phyloP scores from a whole-genome alignment of 2,329 filamentous ascomycete genomes.

The Alternaria triticina region DNA sequence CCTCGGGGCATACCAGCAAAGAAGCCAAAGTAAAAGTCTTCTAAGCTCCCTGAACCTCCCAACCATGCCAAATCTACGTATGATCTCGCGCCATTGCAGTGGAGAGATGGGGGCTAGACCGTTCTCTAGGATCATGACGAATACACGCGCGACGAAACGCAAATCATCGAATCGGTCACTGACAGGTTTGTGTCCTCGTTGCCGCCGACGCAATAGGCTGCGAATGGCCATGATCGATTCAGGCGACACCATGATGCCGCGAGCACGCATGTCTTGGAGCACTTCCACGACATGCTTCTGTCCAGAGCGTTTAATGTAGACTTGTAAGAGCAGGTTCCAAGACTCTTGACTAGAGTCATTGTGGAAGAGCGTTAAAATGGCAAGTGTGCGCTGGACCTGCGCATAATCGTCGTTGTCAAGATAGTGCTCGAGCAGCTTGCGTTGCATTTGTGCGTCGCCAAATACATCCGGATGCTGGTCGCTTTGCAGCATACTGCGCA shows the following conservation, averaged over 20 bases:
- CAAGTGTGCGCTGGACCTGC: constrained; percentile 63
- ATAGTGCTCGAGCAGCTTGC: constrained; percentile 60
- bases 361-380: constrained; percentile 57
- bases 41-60: constrained; percentile 59
- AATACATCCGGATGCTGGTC: constrained; percentile 71
- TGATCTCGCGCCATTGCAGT: constrained; percentile 62
- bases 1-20: constrained; percentile 46
- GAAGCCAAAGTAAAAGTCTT: constrained; percentile 60
- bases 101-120: constrained; percentile 51
- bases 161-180: constrained; percentile 45
- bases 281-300: constrained; percentile 38
- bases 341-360: constrained; percentile 45
- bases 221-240: constrained; percentile 53
- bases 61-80: constrained; percentile 66
- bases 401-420: constrained; percentile 58
- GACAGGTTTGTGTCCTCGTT: constrained; percentile 44
- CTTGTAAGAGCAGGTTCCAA: constrained; percentile 58
- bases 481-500: constrained; percentile 60
- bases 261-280: constrained; percentile 59
- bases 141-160: constrained; percentile 55
- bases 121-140: constrained; percentile 56
- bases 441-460: constrained; percentile 62
- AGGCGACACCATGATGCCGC: constrained; percentile 50
- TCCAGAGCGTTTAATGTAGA: constrained; percentile 42
- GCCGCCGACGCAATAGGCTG: constrained; percentile 49